Evolutionary conservation across 495 filamentous ascomycete genomes (phyloP).

Genomic region (Lophiostoma macrostomum): DNA sequence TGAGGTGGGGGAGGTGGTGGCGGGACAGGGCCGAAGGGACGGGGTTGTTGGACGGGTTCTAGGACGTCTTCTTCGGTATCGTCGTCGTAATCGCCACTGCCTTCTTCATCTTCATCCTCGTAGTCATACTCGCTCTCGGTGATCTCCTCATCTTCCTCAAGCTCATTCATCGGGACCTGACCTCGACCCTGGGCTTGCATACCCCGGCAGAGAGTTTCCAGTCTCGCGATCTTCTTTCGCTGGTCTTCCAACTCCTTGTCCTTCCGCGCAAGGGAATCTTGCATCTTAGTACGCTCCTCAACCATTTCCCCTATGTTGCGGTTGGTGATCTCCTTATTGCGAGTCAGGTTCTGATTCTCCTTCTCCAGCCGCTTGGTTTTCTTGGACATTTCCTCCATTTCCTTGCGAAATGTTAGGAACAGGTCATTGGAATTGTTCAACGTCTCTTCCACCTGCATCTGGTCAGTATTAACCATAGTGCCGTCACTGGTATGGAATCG

Average conservation of each 20-base stretch:
- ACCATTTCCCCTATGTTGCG: constrained; percentile 98
- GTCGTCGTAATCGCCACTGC: constrained; percentile 48
- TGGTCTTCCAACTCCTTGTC: constrained; percentile 76
- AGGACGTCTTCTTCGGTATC: constrained; percentile 39
- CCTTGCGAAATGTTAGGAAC: constrained; percentile 95
- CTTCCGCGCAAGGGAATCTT: constrained; percentile 64
- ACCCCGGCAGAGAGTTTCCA: constrained; percentile 86
- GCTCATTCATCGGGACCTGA: constrained; percentile 45
- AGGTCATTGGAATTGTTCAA: constrained; percentile 98
- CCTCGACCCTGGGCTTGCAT: constrained; percentile 91
- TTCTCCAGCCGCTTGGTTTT: constrained; percentile 97
- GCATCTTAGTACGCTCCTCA: constrained; percentile 70
- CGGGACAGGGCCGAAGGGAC: constrained; percentile 42
- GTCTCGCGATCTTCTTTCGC: constrained; percentile 85
- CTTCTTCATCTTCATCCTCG: constrained; percentile 69
- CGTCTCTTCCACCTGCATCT: constrained; percentile 88
- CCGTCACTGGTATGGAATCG: constrained; percentile 9
- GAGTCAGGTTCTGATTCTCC: constrained; percentile 85
- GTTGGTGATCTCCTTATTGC: constrained; percentile 91
- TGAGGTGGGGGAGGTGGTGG: constrained; percentile 42
- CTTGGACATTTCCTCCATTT: constrained; percentile 99
- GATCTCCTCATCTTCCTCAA: constrained; percentile 65
- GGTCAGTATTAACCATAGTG: constrained; percentile 34
- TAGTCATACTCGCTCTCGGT: constrained; percentile 70
- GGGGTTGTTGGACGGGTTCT: constrained; percentile 26